These are phyloP conservation scores for Phellopilus nigrolimitatus DNA, from an alignment of 1,284 basidiomycete species.

Conservation along the genomic window DNA sequence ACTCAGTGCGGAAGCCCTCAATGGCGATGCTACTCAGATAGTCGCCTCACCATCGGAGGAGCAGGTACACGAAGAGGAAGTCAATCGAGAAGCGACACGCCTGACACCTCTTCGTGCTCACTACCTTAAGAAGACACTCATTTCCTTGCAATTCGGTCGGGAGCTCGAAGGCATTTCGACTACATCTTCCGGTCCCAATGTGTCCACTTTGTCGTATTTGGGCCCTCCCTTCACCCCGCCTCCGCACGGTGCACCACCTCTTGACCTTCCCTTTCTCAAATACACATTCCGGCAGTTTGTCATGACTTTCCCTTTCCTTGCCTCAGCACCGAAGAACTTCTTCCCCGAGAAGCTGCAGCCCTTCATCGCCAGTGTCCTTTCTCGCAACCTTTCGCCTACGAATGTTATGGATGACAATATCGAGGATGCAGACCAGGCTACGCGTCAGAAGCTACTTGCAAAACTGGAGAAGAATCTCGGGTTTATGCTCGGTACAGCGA, in stretches of 20 bases:
- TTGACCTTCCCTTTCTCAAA: constrained; percentile 82
- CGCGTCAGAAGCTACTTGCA: constrained; percentile 55
- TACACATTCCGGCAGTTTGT: constrained; percentile 90
- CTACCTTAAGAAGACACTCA: constrained; percentile 93
- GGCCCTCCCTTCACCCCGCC: constrained; percentile 81
- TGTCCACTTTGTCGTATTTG: constrained; percentile 79
- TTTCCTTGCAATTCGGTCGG: constrained; percentile 75
- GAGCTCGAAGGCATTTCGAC: constrained; percentile 73
- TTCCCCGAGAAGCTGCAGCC: constrained; percentile 92
- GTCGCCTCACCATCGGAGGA: constrained; percentile 10
- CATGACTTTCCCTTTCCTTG: constrained; percentile 90
- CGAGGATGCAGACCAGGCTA: constrained; percentile 48
- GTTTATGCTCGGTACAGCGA: constrained; percentile 75
- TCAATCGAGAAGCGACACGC: not conserved
- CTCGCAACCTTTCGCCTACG: constrained; percentile 69
- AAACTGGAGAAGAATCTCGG: constrained; percentile 83
- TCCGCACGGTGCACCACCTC: constrained; percentile 49
- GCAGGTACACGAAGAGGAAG: not conserved
- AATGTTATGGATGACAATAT: constrained; percentile 56
- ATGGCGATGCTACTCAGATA: not conserved
- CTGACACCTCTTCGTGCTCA: constrained; percentile 87
- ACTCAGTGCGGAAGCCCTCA: not conserved
- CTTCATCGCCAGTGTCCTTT: constrained; percentile 77
- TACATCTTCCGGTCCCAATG: constrained; percentile 44
- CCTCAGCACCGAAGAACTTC: constrained; percentile 80